phyloP scores from a whole-genome alignment of 352 stramenopile species.

The Phytopythium delawarense region DNA sequence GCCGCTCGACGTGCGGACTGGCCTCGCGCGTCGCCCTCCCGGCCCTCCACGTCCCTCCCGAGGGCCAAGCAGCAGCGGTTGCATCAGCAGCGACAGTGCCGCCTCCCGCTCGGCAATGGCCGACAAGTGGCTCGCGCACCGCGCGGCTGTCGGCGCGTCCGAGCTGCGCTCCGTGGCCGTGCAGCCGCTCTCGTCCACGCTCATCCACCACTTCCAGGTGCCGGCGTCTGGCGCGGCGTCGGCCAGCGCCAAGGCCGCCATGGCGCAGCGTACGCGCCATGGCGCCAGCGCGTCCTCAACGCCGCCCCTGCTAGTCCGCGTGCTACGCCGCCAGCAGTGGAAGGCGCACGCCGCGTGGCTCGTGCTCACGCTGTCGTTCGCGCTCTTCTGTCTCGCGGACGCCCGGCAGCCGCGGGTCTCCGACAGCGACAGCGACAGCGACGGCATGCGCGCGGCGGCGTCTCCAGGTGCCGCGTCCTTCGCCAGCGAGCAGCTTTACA shows the following conservation, averaged over 20 bases:
- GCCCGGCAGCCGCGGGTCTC: not conserved
- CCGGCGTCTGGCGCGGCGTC: not conserved
- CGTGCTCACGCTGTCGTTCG: constrained; percentile 20
- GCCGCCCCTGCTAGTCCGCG: not conserved
- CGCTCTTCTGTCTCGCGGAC: constrained; percentile 7
- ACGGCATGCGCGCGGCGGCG: not conserved
- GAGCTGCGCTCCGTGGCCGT: constrained; percentile 47
- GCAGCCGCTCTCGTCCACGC: constrained; percentile 33
- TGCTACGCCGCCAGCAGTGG: constrained; percentile 22
- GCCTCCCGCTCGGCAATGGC: not conserved
- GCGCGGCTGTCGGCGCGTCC: not conserved
- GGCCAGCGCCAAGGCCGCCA: not conserved
- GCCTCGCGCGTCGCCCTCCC: not conserved
- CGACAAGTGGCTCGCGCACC: constrained; percentile 3
- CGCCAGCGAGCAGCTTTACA: constrained; percentile 42
- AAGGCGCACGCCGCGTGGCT: constrained; percentile 27
- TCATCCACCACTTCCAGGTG: constrained; percentile 36
- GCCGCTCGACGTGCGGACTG: not conserved
- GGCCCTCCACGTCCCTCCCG: too few species aligned
- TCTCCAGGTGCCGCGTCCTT: constrained; percentile 3
- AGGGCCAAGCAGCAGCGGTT: not conserved
- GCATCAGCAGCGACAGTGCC: not conserved
- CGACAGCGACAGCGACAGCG: not conserved
- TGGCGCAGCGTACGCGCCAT: not conserved
- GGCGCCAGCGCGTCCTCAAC: not conserved